Evolutionary conservation across 1,284 basidiomycete genomes (phyloP).

Genomic region (Tilletia horrida): DNA sequence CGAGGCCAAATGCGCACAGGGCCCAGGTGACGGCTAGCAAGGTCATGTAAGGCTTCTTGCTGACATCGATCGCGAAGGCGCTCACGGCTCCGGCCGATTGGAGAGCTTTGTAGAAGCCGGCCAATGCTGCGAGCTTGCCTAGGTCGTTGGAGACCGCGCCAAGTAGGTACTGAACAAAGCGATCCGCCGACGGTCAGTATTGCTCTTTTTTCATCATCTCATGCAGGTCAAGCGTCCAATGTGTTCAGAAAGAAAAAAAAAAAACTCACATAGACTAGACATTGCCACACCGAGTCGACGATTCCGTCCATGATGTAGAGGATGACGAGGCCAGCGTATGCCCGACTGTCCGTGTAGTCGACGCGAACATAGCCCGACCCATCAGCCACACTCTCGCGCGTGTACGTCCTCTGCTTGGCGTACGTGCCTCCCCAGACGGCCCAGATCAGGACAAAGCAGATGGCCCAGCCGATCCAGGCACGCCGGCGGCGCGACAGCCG

Average conservation of each 20-base stretch:
- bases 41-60: slow-evolving; percentile 40
- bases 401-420: slow-evolving; percentile 39
- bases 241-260: background rate
- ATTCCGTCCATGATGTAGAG: slow-evolving; percentile 47
- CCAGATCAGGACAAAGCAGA: slow-evolving; percentile 39
- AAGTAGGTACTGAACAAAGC: slow-evolving; percentile 33
- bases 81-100: slow-evolving; percentile 44
- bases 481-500: slow-evolving; percentile 33
- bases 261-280: background rate
- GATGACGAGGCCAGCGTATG: slow-evolving; percentile 37
- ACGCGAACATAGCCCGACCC: slow-evolving; percentile 24
- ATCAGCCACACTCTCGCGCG: slow-evolving; percentile 24
- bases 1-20: slow-evolving; percentile 36
- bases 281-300: slow-evolving; percentile 40
- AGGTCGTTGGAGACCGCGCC: slow-evolving; percentile 46
- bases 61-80: slow-evolving; percentile 40
- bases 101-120: slow-evolving; percentile 33
- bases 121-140: slow-evolving; percentile 40
- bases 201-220: too few species aligned
- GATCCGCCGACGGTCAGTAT: too few species aligned
- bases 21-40: slow-evolving; percentile 44
- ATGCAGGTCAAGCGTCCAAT: too few species aligned
- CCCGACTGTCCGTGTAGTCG: slow-evolving; percentile 27
- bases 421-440: slow-evolving; percentile 48
- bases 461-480: slow-evolving; percentile 43